phyloP scores from a whole-genome alignment of 2,329 filamentous ascomycete species.

The Claviceps sorghi region DNA sequence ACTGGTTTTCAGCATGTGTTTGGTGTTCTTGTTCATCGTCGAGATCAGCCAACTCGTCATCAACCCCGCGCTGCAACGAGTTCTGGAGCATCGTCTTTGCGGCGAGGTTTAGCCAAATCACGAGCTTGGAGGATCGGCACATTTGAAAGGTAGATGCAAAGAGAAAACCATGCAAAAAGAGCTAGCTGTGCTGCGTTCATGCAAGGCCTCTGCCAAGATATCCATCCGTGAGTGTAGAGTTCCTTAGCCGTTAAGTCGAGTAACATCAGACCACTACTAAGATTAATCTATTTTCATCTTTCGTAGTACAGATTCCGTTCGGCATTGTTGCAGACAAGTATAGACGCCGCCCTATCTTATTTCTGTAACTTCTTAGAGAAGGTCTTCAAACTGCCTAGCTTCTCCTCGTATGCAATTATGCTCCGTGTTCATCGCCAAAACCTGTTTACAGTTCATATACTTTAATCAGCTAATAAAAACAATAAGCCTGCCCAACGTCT shows the following conservation, averaged over 20 bases:
- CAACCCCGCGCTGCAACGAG: slow-evolving; percentile 25
- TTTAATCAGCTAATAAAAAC: too few species aligned
- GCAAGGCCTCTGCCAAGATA: slow-evolving; percentile 28
- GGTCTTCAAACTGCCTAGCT: slow-evolving; percentile 16
- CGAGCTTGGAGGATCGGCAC: slow-evolving; percentile 26
- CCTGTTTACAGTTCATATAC: not conserved
- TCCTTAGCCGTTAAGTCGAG: not conserved
- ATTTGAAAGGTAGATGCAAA: slow-evolving; percentile 8
- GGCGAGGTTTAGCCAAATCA: slow-evolving; percentile 29
- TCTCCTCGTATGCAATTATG: slow-evolving; percentile 16
- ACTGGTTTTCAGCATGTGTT: too few species aligned
- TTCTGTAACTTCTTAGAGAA: slow-evolving; percentile 20
- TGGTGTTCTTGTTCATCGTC: too few species aligned
- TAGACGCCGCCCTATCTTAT: slow-evolving; percentile 27
- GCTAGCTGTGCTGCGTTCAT: slow-evolving; percentile 37
- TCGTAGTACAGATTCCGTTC: slow-evolving; percentile 30
- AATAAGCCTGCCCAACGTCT: not conserved
- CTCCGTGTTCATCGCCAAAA: not conserved
- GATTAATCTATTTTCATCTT: slow-evolving; percentile 13
- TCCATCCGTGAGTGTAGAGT: slow-evolving; percentile 25
- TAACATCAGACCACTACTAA: not conserved
- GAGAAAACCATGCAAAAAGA: slow-evolving; percentile 29
- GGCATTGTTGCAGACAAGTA: slow-evolving; percentile 33
- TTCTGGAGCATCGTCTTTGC: slow-evolving; percentile 41
- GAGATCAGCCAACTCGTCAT: too few species aligned